A percentile compares a stretch with the other conserved stretches of the same genome.
phyloP scores from a whole-genome alignment of 192 early-diverging fungal genomes.

The Geranomyces variabilis region DNA sequence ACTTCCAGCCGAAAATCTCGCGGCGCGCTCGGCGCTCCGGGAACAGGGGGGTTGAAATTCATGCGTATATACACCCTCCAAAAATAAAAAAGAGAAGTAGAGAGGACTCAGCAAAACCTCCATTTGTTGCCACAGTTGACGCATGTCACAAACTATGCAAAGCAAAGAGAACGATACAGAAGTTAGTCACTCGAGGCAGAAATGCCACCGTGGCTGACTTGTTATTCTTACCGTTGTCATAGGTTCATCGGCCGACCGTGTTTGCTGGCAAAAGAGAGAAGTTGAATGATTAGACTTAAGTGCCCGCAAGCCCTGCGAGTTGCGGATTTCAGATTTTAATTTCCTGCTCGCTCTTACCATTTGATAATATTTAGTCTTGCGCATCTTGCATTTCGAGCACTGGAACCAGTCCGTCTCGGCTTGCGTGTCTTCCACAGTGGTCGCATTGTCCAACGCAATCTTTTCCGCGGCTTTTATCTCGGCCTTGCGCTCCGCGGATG shows the following conservation, averaged over 20 bases:
- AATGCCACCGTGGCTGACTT: no score
- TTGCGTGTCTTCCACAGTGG: slow-evolving; percentile 69
- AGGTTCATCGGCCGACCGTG: slow-evolving; percentile 96
- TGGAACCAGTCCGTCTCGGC: slow-evolving; percentile 93
- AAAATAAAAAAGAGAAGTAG: no score
- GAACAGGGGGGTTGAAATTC: no score
- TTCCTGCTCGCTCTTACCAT: slow-evolving; percentile 48
- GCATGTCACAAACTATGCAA: slow-evolving; percentile 84
- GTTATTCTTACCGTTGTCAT: slow-evolving; percentile 59
- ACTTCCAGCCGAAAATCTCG: slow-evolving; percentile 22
- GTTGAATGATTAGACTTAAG: no score
- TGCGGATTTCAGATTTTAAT: no score
- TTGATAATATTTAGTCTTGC: slow-evolving; percentile 91
- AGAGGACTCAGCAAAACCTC: slow-evolving; percentile 1
- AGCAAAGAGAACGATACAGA: background rate
- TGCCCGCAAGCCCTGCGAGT: no score
- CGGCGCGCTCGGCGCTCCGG: background rate
- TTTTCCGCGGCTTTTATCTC: slow-evolving; percentile 71
- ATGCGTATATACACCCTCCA: no score
- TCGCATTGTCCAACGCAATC: slow-evolving; percentile 75
- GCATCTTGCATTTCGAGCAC: slow-evolving; percentile 88
- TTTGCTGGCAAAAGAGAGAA: slow-evolving; percentile 55
- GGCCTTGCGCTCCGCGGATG: slow-evolving; percentile 79
- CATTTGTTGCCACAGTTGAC: slow-evolving; percentile 61
- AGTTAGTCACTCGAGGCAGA: no score